Conservation (phyloP, 1,284 basidiomycete species). For the Vanrija humicola region DNA sequence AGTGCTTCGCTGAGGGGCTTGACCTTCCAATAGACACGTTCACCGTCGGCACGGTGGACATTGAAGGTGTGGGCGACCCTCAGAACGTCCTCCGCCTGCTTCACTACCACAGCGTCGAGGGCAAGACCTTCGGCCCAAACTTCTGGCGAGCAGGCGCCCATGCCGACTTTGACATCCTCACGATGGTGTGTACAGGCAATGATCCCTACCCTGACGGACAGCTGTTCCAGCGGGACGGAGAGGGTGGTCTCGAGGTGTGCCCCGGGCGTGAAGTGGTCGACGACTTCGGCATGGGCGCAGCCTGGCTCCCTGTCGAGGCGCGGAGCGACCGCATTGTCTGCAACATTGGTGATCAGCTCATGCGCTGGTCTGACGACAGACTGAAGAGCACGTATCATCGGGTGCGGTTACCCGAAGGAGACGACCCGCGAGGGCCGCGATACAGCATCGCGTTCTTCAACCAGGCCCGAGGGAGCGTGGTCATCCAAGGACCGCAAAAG, state of each 20-base stretch:
- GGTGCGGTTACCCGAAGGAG: slow-evolving; percentile 27
- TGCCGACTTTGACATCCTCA: slow-evolving; percentile 36
- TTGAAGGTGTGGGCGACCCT: slow-evolving; percentile 23
- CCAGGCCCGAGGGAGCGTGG: slow-evolving; percentile 24
- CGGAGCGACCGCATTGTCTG: slow-evolving; percentile 32
- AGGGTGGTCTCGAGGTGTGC: slow-evolving; percentile 36
- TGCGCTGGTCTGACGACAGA: slow-evolving; percentile 32
- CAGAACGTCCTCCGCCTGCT: slow-evolving; percentile 29
- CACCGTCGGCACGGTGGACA: slow-evolving; percentile 26
- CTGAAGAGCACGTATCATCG: slow-evolving; percentile 37
- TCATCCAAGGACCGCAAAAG: slow-evolving; percentile 34
- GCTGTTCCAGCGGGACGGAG: slow-evolving; percentile 35
- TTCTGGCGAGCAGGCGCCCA: slow-evolving; percentile 39
- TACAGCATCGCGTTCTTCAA: slow-evolving; percentile 40
- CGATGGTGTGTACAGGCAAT: background rate
- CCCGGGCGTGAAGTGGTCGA: slow-evolving; percentile 34
- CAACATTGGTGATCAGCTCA: slow-evolving; percentile 40
- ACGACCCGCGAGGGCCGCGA: slow-evolving; percentile 20
- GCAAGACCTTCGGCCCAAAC: slow-evolving; percentile 29
- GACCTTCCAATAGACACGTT: slow-evolving; percentile 28
- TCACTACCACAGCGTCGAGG: slow-evolving; percentile 34
- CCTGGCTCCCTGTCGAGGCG: slow-evolving; percentile 31
- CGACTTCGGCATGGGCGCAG: slow-evolving; percentile 32
- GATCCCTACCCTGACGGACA: background rate
- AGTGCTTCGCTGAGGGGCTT: slow-evolving; percentile 32